Base-by-base conservation (phyloP, 2,329 filamentous ascomycete species). In the Botryotinia globosa region DNA sequence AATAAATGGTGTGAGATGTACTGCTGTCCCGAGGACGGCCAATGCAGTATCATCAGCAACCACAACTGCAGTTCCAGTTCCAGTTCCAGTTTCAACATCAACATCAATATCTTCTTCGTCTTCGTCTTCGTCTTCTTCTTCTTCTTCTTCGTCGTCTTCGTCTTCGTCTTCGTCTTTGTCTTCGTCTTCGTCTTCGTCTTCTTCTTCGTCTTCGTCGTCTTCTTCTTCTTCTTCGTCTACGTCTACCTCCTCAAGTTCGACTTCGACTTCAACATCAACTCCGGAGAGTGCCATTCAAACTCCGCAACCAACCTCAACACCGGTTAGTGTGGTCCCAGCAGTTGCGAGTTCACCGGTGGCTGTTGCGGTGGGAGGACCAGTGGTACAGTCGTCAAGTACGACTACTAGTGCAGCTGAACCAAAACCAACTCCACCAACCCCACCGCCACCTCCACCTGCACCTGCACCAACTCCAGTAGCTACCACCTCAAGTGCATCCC, bases 1-100 rank as follows among this genome's bases (percentile, higher is more conserved):
- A 66, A 82, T 87, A 71, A 80, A 83, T 73, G 85, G 85, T 69
- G 85, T 83, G 79, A 83, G 83, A 80, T 88, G 87, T 82, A 88
- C 87, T 77, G 86, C 85, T 74, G 82, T 88, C 75, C 86, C 86
- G 65, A 85, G 79, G 77, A 71, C 77, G 72, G 73, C 75, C 72
- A 76, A 61, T 73, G 73, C 74, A 73, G 37, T n/a, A 65, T 18
- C 58, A 61, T 44, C 51, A 48, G 32, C 73, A 29, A 74, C 72
- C 58, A 74, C 71, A 62, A 61, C 72, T 45, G 66, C 76, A 48
- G 39, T 59, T 45, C 25, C 73, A 45, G 20, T 59, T 45, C 25
- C 73, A 45, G 20, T 59, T 72, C 51, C 59, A 22, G 39, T 64
- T 54, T 68, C 69, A 22, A 65, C 63, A 32, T 63, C 69, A 16